A percentile compares a stretch with the other conserved stretches of the same genome.
phyloP scores from a whole-genome alignment of 768 basidiomycete genomes.

The Lactarius akahatsu region DNA sequence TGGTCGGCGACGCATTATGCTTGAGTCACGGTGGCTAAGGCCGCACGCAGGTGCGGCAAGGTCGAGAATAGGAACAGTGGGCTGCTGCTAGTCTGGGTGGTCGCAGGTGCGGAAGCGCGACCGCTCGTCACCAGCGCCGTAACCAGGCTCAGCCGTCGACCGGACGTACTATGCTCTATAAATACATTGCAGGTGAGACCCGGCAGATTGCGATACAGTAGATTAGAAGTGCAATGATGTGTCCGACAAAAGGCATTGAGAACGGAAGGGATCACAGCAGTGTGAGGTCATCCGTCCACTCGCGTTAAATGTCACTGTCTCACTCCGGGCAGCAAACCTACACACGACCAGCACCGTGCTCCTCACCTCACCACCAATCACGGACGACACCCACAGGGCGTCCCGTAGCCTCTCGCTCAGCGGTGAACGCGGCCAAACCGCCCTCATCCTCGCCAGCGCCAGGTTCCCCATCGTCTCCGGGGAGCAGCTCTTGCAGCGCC shows the following conservation, averaged over 20 bases:
- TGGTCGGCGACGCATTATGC: no score
- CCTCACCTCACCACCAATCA: neutral
- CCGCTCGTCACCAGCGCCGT: no score
- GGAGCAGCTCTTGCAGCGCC: slow-evolving; percentile 4
- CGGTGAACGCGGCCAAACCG: neutral
- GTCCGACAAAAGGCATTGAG: neutral
- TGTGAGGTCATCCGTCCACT: neutral
- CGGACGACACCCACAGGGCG: slow-evolving; percentile 1
- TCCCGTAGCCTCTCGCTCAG: neutral
- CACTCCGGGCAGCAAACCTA: neutral
- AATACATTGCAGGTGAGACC: neutral
- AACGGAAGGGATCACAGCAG: neutral
- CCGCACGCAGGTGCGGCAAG: no score
- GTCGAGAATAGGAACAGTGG: no score
- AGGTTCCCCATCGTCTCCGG: neutral
- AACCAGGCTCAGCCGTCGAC: no score
- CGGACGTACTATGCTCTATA: no score
- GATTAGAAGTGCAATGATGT: neutral
- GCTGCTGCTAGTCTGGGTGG: no score
- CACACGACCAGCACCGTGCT: neutral
- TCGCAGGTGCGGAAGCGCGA: no score
- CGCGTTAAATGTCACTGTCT: neutral
- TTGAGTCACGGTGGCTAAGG: no score
- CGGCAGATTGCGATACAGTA: neutral
- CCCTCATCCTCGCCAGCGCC: neutral